Evolutionary conservation across 495 filamentous ascomycete genomes (phyloP).

Genomic region (Aspergillus taichungensis): DNA sequence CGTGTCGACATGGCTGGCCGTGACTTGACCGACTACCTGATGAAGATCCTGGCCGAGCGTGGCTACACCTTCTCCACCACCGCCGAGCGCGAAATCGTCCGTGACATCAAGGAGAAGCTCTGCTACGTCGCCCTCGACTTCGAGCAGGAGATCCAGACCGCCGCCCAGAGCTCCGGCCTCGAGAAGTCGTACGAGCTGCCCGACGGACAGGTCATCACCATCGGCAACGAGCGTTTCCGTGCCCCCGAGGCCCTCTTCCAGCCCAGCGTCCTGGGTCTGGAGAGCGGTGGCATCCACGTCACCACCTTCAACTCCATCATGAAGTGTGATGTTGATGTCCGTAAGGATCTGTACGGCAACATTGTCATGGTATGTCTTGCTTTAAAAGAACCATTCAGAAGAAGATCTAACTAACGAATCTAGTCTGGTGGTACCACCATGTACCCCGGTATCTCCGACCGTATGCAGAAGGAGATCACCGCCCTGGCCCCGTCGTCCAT

Average conservation of each 20-base stretch:
- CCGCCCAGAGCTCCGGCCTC: slow-evolving; percentile 92
- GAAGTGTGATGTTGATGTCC: slow-evolving; percentile 99
- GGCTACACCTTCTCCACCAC: slow-evolving; percentile 99
- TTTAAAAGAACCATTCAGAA: too few species aligned
- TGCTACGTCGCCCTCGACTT: slow-evolving; percentile 99
- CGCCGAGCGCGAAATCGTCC: slow-evolving; percentile 99
- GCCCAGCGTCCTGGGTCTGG: slow-evolving; percentile 94
- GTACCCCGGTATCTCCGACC: slow-evolving; percentile 99
- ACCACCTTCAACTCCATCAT: slow-evolving; percentile 99
- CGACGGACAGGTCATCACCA: slow-evolving; percentile 99
- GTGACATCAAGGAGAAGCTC: slow-evolving; percentile 99
- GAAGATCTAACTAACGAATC: too few species aligned
- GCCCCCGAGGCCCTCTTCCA: slow-evolving; percentile 99
- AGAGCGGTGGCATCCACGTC: slow-evolving; percentile 97
- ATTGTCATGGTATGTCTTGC: slow-evolving; percentile 99
- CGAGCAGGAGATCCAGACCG: slow-evolving; percentile 99
- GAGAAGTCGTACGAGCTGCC: slow-evolving; percentile 99
- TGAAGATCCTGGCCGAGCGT: slow-evolving; percentile 99
- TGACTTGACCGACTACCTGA: slow-evolving; percentile 99
- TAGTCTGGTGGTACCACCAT: slow-evolving; percentile 98
- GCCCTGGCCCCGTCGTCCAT: slow-evolving; percentile 94
- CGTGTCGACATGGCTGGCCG: slow-evolving; percentile 99
- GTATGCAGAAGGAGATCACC: slow-evolving; percentile 99
- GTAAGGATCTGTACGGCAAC: slow-evolving; percentile 99
- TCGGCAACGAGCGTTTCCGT: slow-evolving; percentile 99